Conservation (phyloP, 106 monocot species). For the Allium sativum region DNA sequence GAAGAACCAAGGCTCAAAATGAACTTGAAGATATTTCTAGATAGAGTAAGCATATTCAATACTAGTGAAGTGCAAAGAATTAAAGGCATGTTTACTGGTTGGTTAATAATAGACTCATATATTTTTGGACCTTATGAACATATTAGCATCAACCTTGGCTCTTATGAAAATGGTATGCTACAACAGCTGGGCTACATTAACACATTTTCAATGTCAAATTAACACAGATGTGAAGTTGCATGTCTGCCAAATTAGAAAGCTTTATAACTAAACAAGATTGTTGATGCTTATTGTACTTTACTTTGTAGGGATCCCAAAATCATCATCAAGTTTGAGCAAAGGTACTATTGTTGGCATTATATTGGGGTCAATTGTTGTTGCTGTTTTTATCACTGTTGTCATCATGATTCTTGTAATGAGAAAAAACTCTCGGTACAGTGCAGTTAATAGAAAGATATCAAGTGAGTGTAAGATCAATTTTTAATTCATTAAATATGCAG, state of each 20-base stretch:
- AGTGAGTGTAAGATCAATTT: conserved; percentile 26
- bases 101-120: conserved; percentile 68
- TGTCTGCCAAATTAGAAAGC: neutral
- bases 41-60: conserved; percentile 36
- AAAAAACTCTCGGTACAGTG: conserved; percentile 25
- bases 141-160: conserved; percentile 52
- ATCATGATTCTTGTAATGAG: conserved; percentile 52
- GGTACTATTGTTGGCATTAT: conserved; percentile 70
- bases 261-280: neutral
- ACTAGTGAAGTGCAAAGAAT: conserved; percentile 47
- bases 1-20: conserved; percentile 84
- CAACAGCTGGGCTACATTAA: neutral
- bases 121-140: conserved; percentile 97
- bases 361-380: conserved; percentile 45
- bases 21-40: conserved; percentile 75
- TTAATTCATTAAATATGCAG: no score
- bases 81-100: conserved; percentile 62
- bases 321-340: conserved; percentile 34
- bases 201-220: no score
- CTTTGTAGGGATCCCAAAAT: conserved; percentile 23
- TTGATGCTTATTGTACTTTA: conserved; percentile 4
- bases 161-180: conserved; percentile 46
- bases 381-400: conserved; percentile 35
- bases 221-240: neutral
- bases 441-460: conserved; percentile 31